A percentile compares a stretch with the other conserved stretches of the same genome.
Conservation (phyloP, 2,329 filamentous ascomycete species). For the Fusarium longipes region DNA sequence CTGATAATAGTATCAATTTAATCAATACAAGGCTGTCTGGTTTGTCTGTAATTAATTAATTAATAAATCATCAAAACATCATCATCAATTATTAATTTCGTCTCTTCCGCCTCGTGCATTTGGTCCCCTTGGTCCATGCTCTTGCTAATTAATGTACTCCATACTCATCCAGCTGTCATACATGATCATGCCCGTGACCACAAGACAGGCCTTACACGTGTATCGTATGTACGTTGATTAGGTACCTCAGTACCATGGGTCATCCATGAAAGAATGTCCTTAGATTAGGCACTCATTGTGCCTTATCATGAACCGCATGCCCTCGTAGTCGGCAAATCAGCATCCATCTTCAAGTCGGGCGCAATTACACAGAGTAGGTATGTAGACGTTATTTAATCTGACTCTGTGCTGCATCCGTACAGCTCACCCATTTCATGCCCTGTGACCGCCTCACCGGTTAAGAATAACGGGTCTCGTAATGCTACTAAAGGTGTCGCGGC, state of each 20-base stretch:
- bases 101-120: constrained; percentile 15
- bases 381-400: too few species aligned
- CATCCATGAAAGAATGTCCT: constrained; percentile 10
- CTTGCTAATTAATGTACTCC: constrained; percentile 14
- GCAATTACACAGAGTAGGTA: constrained; percentile 1
- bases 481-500: constrained; percentile 21
- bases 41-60: background rate
- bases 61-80: background rate
- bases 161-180: constrained; percentile 2
- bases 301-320: constrained; percentile 14
- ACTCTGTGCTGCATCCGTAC: constrained; percentile 13
- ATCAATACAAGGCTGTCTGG: constrained; percentile 8
- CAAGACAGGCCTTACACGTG: constrained; percentile 15
- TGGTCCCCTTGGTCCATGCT: constrained; percentile 19
- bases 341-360: background rate
- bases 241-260: background rate
- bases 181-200: constrained; percentile 9
- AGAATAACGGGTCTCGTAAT: constrained; percentile 9
- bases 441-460: constrained; percentile 39
- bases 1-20: background rate
- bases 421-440: constrained; percentile 28
- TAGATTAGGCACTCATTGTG: constrained; percentile 7
- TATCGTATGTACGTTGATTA: background rate
- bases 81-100: constrained; percentile 3
- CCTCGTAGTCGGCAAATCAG: constrained; percentile 15